Base-by-base conservation (phyloP, 2,329 filamentous ascomycete genomes). In the Monosporascus sp. region DNA sequence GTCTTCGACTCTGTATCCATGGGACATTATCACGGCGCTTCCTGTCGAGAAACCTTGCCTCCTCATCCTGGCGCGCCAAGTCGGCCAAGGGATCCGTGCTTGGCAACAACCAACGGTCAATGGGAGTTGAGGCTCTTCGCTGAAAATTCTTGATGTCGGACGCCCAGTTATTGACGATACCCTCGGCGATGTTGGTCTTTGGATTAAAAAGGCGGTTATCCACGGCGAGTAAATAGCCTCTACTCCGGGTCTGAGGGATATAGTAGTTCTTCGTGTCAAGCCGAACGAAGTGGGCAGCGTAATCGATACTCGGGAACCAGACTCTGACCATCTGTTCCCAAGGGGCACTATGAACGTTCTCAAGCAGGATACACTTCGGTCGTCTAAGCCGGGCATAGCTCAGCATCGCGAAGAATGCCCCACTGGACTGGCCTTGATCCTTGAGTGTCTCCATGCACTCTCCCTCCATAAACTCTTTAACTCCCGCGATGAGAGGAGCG, bases 181-280 rank as follows among this genome's bases (percentile, higher is more conserved):
- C 11, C 8, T 58, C 48, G 0, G 66, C 64, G 1, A 20, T 49
- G 1, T 61, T 55, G 0, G 54, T 62, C 56, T 0, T 55, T 14
- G 5, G 59, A 14, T 49, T 68, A 24, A 71, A 71, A 1, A 65
- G 56, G 31, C 72, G 49, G 14, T 67, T 69, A 52, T 81, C 72
- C n/a, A 86, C 63, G 16, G 78, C 81, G 31, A 87, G 62, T 57
- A 86, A 72, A 61, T 88, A 88, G 1, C 78, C 79, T 37, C 85
- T 75, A 41, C 72, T 68, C 2, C 85, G 75, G 0, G 86, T 90
- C 51, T 93, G 89, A 0, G 89, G 89, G 1, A 92, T 70, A 54
- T 89, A 89, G 60, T 79, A 91, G 3, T 87, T 70, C 63, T 91
- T 91, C 0, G 84, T 87, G 60, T 92, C 87, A 0, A 88, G 70